phyloP scores from a whole-genome alignment of 345 rosid species.

The Xanthoceras sorbifolium region DNA sequence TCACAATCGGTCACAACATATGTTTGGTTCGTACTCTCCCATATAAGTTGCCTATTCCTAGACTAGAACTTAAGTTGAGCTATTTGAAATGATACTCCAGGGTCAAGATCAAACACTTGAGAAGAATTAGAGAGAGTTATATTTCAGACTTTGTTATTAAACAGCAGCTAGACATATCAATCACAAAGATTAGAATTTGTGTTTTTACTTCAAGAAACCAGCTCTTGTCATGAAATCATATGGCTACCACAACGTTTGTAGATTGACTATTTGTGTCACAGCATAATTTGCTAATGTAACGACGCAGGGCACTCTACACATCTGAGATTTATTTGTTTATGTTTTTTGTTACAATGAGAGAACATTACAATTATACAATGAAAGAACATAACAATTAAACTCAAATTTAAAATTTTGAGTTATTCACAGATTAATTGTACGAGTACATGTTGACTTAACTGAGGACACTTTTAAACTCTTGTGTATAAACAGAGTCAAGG shows the following conservation, averaged over 20 bases:
- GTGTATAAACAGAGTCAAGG: neutral
- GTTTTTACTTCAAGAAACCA: slow-evolving; percentile 3
- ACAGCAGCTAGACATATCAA: neutral
- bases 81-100: too few species aligned
- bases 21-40: too few species aligned
- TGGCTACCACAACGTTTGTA: neutral
- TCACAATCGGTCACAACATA: too few species aligned
- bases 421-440: neutral
- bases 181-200: neutral
- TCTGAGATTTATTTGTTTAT: neutral
- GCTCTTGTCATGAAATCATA: slow-evolving; percentile 1
- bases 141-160: neutral
- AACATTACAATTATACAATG: too few species aligned
- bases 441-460: neutral
- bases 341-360: neutral
- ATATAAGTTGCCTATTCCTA: too few species aligned
- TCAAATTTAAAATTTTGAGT: neutral
- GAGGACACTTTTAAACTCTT: neutral
- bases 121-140: neutral
- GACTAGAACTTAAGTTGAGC: too few species aligned
- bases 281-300: neutral
- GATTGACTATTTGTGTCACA: neutral
- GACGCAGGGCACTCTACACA: neutral
- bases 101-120: too few species aligned
- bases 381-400: too few species aligned